phyloP scores from a whole-genome alignment of 2,329 filamentous ascomycete species.

The Phyllosticta capitalensis region DNA sequence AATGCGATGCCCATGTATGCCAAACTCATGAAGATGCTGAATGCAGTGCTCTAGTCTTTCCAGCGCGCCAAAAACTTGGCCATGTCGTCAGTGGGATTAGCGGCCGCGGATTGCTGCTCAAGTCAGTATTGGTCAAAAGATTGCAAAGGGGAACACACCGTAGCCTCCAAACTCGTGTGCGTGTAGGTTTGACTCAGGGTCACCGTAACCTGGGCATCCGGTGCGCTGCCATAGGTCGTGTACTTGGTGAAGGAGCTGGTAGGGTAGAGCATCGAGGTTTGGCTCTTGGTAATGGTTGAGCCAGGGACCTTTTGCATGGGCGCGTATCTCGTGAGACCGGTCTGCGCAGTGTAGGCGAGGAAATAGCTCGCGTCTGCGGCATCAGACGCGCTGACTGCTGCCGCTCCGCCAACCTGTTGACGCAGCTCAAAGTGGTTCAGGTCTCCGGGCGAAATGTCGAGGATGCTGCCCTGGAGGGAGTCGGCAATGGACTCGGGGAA shows the following conservation, averaged over 20 bases:
- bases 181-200: constrained; percentile 44
- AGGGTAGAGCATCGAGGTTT: constrained; percentile 41
- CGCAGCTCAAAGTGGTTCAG: constrained; percentile 1
- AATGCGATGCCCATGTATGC: neutral
- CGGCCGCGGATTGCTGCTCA: constrained; percentile 33
- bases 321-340: constrained; percentile 49
- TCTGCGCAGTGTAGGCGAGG: constrained; percentile 48
- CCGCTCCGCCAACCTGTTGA: constrained; percentile 14
- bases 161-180: constrained; percentile 46
- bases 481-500: constrained; percentile 41
- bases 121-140: neutral
- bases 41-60: constrained; percentile 41
- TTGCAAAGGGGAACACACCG: constrained; percentile 36
- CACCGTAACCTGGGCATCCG: constrained; percentile 40
- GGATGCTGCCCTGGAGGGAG: constrained; percentile 16
- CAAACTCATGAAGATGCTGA: neutral
- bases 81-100: constrained; percentile 44
- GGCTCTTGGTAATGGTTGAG: constrained; percentile 48
- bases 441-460: neutral
- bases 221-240: constrained; percentile 24
- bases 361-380: constrained; percentile 23
- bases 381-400: constrained; percentile 18
- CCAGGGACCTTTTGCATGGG: constrained; percentile 52
- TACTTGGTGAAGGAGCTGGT: constrained; percentile 46
- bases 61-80: constrained; percentile 48